A percentile compares a stretch with the other conserved stretches of the same genome.
Evolutionary conservation across 2,329 filamentous ascomycete species (phyloP).

Genomic region (Talaromyces sp.): DNA sequence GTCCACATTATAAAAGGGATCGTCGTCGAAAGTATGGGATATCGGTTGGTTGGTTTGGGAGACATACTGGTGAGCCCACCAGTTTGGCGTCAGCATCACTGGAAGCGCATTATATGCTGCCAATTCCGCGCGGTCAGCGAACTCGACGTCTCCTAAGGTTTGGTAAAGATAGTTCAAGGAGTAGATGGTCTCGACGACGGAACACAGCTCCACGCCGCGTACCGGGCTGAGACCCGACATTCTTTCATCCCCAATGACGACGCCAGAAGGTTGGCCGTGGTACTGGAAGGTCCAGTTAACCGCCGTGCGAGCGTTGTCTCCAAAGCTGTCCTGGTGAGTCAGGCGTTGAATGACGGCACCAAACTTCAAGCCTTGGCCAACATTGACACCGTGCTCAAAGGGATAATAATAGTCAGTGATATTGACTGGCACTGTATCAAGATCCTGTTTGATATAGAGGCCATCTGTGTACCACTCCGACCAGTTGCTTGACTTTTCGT

Average conservation of each 20-base stretch:
- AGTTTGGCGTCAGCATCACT: slow-evolving; percentile 46
- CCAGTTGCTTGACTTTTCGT: slow-evolving; percentile 37
- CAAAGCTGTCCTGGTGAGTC: slow-evolving; percentile 39
- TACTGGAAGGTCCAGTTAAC: slow-evolving; percentile 46
- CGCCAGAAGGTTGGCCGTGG: slow-evolving; percentile 45
- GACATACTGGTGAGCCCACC: slow-evolving; percentile 56
- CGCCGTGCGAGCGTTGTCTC: slow-evolving; percentile 36
- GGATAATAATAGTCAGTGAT: slow-evolving; percentile 30
- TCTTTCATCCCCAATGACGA: slow-evolving; percentile 48
- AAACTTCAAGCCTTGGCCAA: slow-evolving; percentile 45
- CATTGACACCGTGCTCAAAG: slow-evolving; percentile 46
- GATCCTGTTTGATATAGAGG: slow-evolving; percentile 32
- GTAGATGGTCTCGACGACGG: slow-evolving; percentile 49
- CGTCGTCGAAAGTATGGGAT: slow-evolving; percentile 36
- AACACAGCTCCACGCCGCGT: slow-evolving; percentile 47
- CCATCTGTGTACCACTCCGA: slow-evolving; percentile 35
- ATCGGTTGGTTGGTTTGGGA: slow-evolving; percentile 51
- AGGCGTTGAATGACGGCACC: slow-evolving; percentile 43
- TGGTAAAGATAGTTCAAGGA: slow-evolving; percentile 50
- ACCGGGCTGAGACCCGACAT: slow-evolving; percentile 41
- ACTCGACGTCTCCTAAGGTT: slow-evolving; percentile 40
- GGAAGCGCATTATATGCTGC: slow-evolving; percentile 54
- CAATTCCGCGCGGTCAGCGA: slow-evolving; percentile 49
- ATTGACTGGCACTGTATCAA: slow-evolving; percentile 26
- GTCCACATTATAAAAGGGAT: slow-evolving; percentile 48